Evolutionary conservation across 2,329 filamentous ascomycete genomes (phyloP), one percentile per base, ranked within the genome.

Genomic region (Arthrobotrys iridis): DNA sequence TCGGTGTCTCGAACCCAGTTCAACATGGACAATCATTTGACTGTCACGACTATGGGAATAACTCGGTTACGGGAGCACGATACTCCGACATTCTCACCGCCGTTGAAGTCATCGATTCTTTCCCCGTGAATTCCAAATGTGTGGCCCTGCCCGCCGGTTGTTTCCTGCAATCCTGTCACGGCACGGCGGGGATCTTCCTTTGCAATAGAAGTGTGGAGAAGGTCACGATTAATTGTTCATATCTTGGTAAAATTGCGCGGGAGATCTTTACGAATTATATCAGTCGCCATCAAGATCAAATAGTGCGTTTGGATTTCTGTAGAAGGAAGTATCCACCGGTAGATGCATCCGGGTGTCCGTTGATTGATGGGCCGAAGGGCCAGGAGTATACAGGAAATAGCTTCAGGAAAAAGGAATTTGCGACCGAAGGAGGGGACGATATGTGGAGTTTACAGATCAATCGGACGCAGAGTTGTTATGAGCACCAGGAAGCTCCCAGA

Each of bases 401-500:
- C 22, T 72, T 72, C 26, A 26, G 58, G n/a, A 72, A 72, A 41
- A 46, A n/a, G 20, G 59, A 64, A 20, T 72, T 72, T 50, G 58
- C 67, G 20, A 71, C 66, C 0, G 22, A 43, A n/a, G 66, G 41
- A 5, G 67, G 58, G 20, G 67, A 72, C 41, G 58, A 64, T 50
- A 59, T 64, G 26, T 72, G 67, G 67, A 72, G 67, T 43, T 43
- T 72, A 24, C 60, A 73, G 18, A 73, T 73, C 5, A 65, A 73
- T 37, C 30, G 50, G 48, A 65, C 68, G 4, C 11, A 28, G 15
- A 43, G 26, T 10, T 65, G 68, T 55, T 73, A 65, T 60, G 50
- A 58, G 11, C 30, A 3, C 1, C 60, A 73, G 33, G 11, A n/a
- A 11, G 30, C 8, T 11, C 68, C 68, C 4, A 52, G 68, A 30